These are phyloP conservation scores for Pichia sp. DNA, from an alignment of 1,139 yeast genomes.

Conservation along the genomic window DNA sequence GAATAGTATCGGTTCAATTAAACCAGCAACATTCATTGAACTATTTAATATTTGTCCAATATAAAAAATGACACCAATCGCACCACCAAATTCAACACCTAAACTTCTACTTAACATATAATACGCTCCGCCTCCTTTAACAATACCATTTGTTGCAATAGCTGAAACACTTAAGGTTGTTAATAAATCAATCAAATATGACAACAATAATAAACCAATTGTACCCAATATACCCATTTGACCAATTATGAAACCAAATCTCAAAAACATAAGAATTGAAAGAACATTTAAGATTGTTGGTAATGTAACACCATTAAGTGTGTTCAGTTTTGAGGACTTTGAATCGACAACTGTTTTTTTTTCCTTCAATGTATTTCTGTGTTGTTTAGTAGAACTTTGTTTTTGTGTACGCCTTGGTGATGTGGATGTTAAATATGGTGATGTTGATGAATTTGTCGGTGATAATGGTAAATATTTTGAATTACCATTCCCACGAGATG, in stretches of 20 bases:
- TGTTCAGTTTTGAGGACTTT: conserved; percentile 45
- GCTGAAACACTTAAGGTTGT: conserved; percentile 74
- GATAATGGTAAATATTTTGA: background rate
- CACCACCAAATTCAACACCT: conserved; percentile 83
- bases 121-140: conserved; percentile 80
- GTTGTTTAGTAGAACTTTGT: background rate
- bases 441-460: background rate
- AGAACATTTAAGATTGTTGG: conserved; percentile 72
- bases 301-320: conserved; percentile 71
- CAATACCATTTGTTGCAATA: conserved; percentile 77
- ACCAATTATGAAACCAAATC: conserved; percentile 75
- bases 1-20: conserved; percentile 64
- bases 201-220: conserved; percentile 47
- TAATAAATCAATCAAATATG: conserved; percentile 58
- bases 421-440: background rate
- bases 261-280: conserved; percentile 72
- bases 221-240: conserved; percentile 71
- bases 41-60: conserved; percentile 72
- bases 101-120: conserved; percentile 74
- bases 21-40: conserved; percentile 74
- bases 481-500: background rate
- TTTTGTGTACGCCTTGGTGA: background rate
- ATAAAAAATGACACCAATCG: conserved; percentile 71
- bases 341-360: background rate
- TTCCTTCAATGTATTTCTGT: background rate